A percentile compares a stretch with the other conserved stretches of the same genome.
Conservation (phyloP, 495 filamentous ascomycete species). For the Hypoxylon crocopeplum region DNA sequence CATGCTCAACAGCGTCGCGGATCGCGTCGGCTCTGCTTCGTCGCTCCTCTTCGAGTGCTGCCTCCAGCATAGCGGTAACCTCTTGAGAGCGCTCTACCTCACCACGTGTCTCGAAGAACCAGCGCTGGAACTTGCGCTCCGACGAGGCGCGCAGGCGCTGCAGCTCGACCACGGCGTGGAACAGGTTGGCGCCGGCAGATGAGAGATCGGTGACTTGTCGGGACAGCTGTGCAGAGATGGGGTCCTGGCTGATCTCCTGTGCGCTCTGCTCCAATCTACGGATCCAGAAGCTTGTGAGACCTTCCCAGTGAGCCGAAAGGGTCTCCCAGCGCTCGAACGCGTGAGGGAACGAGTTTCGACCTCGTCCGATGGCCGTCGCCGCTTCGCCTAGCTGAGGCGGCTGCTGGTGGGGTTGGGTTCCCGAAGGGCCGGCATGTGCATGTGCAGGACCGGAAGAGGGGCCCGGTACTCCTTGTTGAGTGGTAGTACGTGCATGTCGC, state of each 20-base stretch:
- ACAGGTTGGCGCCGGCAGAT: slow-evolving; percentile 94
- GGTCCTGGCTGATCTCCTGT: slow-evolving; percentile 79
- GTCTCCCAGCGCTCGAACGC: slow-evolving; percentile 98
- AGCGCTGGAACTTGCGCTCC: slow-evolving; percentile 96
- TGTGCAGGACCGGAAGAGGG: slow-evolving; percentile 27
- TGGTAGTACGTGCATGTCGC: slow-evolving; percentile 22
- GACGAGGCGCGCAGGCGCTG: slow-evolving; percentile 95
- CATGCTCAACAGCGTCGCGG: slow-evolving; percentile 66
- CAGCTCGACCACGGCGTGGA: slow-evolving; percentile 95
- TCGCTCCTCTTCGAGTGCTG: slow-evolving; percentile 74
- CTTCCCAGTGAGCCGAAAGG: slow-evolving; percentile 97
- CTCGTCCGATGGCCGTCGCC: slow-evolving; percentile 41
- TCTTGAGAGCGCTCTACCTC: slow-evolving; percentile 88
- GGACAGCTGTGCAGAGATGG: slow-evolving; percentile 84
- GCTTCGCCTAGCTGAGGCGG: slow-evolving; percentile 43
- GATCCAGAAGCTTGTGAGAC: slow-evolving; percentile 96
- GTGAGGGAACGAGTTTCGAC: slow-evolving; percentile 78
- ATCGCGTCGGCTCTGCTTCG: slow-evolving; percentile 69
- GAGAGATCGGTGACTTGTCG: slow-evolving; percentile 95
- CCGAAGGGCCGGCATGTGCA: slow-evolving; percentile 33
- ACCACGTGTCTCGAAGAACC: slow-evolving; percentile 93
- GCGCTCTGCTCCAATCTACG: slow-evolving; percentile 87
- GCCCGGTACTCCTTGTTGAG: slow-evolving; percentile 20
- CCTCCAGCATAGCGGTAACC: slow-evolving; percentile 79
- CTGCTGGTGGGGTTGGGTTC: slow-evolving; percentile 23